phyloP scores from a whole-genome alignment of 345 rosid genomes.

The Arabis hirsuta region DNA sequence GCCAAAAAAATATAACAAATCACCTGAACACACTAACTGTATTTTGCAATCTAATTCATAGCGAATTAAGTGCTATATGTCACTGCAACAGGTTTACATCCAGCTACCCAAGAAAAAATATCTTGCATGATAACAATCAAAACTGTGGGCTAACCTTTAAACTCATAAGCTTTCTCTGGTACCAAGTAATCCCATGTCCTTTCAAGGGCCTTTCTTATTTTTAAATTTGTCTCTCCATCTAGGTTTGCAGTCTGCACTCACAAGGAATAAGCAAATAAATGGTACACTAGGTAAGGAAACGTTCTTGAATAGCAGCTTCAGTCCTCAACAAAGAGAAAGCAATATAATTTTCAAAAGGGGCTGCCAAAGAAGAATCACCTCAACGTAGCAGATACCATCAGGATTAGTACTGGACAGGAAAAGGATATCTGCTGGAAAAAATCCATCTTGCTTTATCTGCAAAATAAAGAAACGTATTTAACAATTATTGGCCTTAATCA shows the following conservation, averaged over 20 bases:
- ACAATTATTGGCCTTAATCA: neutral
- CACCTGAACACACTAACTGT: conserved; percentile 18
- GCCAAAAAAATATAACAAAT: conserved; percentile 1
- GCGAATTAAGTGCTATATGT: neutral
- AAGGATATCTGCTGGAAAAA: conserved; percentile 96
- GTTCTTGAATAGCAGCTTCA: conserved; percentile 9
- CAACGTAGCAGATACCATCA: conserved; percentile 95
- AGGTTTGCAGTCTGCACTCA: conserved; percentile 89
- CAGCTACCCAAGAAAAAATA: conserved; percentile 4
- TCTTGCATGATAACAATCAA: conserved; percentile 22
- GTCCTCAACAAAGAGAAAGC: conserved; percentile 16
- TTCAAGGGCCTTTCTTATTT: conserved; percentile 96
- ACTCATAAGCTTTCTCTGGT: conserved; percentile 88
- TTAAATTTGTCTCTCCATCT: conserved; percentile 99
- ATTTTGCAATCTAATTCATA: conserved; percentile 5
- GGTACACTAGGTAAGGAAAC: conserved; percentile 18
- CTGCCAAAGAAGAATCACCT: conserved; percentile 54
- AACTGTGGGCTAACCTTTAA: conserved; percentile 65
- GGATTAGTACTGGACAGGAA: conserved; percentile 88
- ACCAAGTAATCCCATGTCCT: conserved; percentile 95
- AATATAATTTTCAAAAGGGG: neutral
- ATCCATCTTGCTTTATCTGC: conserved; percentile 93
- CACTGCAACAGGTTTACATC: conserved; percentile 28
- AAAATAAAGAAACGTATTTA: conserved; percentile 32
- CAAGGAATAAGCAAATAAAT: conserved; percentile 30